These are phyloP conservation scores for Discostella pseudostelligera DNA, from an alignment of 108 stramenopile species.

Conservation along the genomic window DNA sequence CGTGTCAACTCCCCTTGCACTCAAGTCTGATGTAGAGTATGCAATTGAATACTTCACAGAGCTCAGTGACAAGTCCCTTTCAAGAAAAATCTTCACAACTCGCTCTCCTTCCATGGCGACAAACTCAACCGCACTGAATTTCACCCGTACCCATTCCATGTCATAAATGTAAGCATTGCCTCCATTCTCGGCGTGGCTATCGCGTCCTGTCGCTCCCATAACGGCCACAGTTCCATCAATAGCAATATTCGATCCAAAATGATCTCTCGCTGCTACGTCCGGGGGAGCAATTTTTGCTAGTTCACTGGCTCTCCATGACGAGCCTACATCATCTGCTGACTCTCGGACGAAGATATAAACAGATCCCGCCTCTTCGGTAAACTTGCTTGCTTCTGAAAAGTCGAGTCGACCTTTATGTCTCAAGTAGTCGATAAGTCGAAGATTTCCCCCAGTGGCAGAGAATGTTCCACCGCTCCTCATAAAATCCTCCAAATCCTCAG, in stretches of 20 bases:
- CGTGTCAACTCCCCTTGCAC: constrained; percentile 69
- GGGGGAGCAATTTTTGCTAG: constrained; percentile 58
- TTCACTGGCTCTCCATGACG: constrained; percentile 55
- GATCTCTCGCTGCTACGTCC: constrained; percentile 52
- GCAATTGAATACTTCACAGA: constrained; percentile 47
- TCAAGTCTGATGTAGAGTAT: constrained; percentile 74
- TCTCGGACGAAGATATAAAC: constrained; percentile 62
- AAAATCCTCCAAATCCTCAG: constrained; percentile 23
- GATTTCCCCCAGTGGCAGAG: constrained; percentile 35
- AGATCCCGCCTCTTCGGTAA: constrained; percentile 57
- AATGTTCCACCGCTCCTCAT: constrained; percentile 28
- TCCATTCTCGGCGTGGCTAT: constrained; percentile 25
- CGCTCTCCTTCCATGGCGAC: constrained; percentile 56
- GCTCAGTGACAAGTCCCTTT: constrained; percentile 44
- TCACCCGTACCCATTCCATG: constrained; percentile 44
- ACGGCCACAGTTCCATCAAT: constrained; percentile 27
- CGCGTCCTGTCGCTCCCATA: constrained; percentile 44
- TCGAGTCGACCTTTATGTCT: constrained; percentile 10
- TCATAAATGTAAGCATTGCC: constrained; percentile 54
- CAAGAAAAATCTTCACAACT: constrained; percentile 50
- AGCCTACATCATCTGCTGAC: constrained; percentile 25
- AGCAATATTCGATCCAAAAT: constrained; percentile 56
- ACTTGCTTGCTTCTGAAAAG: constrained; percentile 19
- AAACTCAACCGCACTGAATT: constrained; percentile 54
- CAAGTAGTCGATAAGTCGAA: constrained; percentile 35